A percentile compares a stretch with the other conserved stretches of the same genome.
phyloP scores from a whole-genome alignment of 768 basidiomycete genomes.

The Baorangia bicolor region DNA sequence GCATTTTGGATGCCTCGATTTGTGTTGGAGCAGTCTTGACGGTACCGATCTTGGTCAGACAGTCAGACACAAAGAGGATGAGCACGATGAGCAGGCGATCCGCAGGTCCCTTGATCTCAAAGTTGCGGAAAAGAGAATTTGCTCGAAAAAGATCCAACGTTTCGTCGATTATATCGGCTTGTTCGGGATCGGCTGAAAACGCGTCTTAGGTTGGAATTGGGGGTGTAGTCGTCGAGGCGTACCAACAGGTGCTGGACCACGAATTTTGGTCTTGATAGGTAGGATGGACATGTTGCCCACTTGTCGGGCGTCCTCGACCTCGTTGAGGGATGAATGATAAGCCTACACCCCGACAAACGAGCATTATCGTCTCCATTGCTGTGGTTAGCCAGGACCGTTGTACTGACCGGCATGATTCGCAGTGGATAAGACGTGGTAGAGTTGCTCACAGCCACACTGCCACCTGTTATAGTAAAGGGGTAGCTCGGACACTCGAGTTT shows the following conservation, averaged over 20 bases:
- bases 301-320: conserved; percentile 73
- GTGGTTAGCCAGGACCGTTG: not conserved
- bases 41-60: conserved; percentile 84
- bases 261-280: conserved; percentile 87
- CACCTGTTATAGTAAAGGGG: not conserved
- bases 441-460: conserved; percentile 24
- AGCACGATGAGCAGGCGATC: conserved; percentile 95
- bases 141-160: conserved; percentile 95
- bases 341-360: conserved; percentile 52
- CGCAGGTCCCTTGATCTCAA: conserved; percentile 98
- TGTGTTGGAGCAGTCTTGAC: conserved; percentile 66
- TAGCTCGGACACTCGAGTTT: too few relatives aligned
- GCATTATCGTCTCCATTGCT: not conserved
- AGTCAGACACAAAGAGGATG: conserved; percentile 97
- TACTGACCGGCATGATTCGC: conserved; percentile 53
- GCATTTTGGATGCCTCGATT: conserved; percentile 81
- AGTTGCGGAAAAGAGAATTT: conserved; percentile 98
- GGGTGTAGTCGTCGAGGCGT: conserved; percentile 17
- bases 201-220: conserved; percentile 12
- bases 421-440: conserved; percentile 27
- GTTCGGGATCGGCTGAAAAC: conserved; percentile 66
- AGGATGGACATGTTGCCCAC: conserved; percentile 90
- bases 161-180: conserved; percentile 93
- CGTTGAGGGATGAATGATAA: conserved; percentile 94
- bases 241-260: conserved; percentile 90